Conservation (phyloP, 306 rosid species). For the Lathyrus tuberosus region DNA sequence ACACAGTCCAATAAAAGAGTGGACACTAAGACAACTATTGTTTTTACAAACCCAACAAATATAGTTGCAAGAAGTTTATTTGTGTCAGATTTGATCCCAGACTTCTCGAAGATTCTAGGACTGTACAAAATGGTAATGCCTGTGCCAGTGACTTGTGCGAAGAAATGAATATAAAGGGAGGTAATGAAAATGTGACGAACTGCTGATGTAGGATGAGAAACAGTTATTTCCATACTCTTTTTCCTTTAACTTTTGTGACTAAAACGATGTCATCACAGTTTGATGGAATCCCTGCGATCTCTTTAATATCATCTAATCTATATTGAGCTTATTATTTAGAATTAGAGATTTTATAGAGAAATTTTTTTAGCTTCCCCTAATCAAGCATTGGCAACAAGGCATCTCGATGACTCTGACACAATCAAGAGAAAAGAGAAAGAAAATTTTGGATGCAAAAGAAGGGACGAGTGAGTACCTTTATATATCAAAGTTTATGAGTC, state of each 20-base stretch:
- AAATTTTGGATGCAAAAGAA: too few species aligned
- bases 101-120: too few species aligned
- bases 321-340: conserved; percentile 55
- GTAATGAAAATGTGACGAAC: conserved; percentile 67
- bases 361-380: conserved; percentile 58
- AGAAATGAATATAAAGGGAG: conserved; percentile 63
- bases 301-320: conserved; percentile 63
- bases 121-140: too few species aligned
- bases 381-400: conserved; percentile 77
- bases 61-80: too few species aligned
- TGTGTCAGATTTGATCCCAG: too few species aligned
- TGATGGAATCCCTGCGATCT: conserved; percentile 58
- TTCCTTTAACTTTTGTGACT: conserved; percentile 49
- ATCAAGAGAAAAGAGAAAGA: too few species aligned
- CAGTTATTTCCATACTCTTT: conserved; percentile 66
- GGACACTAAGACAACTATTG: too few species aligned
- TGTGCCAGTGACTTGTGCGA: too few species aligned
- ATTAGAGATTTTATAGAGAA: conserved; percentile 63
- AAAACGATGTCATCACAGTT: conserved; percentile 54
- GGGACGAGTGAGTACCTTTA: too few species aligned
- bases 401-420: conserved; percentile 79
- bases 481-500: too few species aligned
- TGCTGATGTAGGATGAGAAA: conserved; percentile 52
- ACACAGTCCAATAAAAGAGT: too few species aligned
- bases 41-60: too few species aligned